Conservation (phyloP, 805 yeast genomes). For the Suhomyces canberraensis region DNA sequence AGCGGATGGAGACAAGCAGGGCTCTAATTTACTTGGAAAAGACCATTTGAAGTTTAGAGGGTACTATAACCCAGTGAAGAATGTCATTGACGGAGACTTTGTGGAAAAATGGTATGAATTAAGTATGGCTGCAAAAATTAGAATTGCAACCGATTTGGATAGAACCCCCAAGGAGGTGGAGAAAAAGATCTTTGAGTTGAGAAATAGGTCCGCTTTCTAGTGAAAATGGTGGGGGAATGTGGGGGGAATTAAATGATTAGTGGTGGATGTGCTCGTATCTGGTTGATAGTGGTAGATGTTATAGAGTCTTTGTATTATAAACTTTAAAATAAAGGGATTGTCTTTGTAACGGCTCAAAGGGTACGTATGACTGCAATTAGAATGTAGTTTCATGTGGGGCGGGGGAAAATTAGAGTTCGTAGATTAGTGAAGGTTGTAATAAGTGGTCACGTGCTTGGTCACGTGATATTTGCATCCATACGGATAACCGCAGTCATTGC, state of each 20-base stretch:
- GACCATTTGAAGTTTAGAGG: constrained; percentile 69
- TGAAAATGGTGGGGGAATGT: background rate
- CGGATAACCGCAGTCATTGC: too few relatives aligned
- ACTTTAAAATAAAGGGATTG: too few relatives aligned
- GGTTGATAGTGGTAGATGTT: too few relatives aligned
- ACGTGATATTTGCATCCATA: too few relatives aligned
- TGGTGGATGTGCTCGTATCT: background rate
- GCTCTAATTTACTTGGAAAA: constrained; percentile 52
- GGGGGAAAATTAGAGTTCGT: too few relatives aligned
- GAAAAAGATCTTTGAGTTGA: constrained; percentile 49
- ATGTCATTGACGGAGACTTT: constrained; percentile 85
- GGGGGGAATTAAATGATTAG: background rate
- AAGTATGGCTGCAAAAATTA: constrained; percentile 29
- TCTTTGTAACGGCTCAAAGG: too few relatives aligned
- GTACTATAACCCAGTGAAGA: constrained; percentile 74
- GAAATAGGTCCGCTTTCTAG: constrained; percentile 31
- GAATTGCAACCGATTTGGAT: constrained; percentile 42
- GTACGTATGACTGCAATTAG: too few relatives aligned
- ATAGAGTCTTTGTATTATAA: too few relatives aligned
- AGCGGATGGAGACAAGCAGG: constrained; percentile 21
- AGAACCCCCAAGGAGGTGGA: constrained; percentile 49
- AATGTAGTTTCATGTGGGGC: too few relatives aligned
- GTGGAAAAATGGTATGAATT: constrained; percentile 55
- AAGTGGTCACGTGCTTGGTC: too few relatives aligned
- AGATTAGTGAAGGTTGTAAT: too few relatives aligned